phyloP scores from a whole-genome alignment of 176 grass and related monocot species.

The Miscanthus lutarioriparius region DNA sequence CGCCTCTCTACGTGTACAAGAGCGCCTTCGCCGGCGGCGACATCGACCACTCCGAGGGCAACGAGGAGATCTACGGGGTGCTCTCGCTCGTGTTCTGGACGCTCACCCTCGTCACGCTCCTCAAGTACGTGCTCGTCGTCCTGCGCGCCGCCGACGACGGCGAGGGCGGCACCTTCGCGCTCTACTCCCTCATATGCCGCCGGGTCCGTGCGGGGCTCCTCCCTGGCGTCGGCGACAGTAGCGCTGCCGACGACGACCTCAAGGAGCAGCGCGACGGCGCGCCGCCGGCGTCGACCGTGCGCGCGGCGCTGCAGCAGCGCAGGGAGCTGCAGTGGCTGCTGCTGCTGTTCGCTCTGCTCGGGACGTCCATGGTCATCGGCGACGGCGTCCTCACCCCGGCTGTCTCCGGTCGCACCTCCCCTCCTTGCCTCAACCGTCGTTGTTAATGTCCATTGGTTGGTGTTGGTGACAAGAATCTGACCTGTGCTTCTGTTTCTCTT shows the following conservation, averaged over 20 bases:
- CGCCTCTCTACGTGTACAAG: conserved; percentile 89
- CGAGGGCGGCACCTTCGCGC: conserved; percentile 96
- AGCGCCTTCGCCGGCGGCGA: conserved; percentile 87
- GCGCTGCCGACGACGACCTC: conserved; percentile 46
- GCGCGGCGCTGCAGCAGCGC: conserved; percentile 57
- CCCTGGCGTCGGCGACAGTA: conserved; percentile 25
- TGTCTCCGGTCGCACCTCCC: conserved; percentile 48
- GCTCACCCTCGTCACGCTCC: conserved; percentile 76
- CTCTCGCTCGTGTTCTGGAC: conserved; percentile 99
- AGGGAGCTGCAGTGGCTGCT: conserved; percentile 68
- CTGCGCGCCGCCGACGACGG: conserved; percentile 84
- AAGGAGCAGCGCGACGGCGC: not conserved
- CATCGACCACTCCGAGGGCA: conserved; percentile 79
- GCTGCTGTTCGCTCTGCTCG: conserved; percentile 73
- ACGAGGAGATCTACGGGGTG: conserved; percentile 97
- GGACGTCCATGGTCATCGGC: conserved; percentile 91
- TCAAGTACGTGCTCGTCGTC: conserved; percentile 89
- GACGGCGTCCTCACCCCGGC: conserved; percentile 95
- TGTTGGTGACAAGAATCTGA: not conserved
- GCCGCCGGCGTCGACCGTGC: conserved; percentile 24
- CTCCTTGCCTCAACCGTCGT: not conserved
- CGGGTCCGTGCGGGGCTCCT: conserved; percentile 61
- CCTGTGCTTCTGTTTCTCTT: not conserved
- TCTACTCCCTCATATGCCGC: conserved; percentile 91
- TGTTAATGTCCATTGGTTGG: not conserved